Base-by-base conservation (phyloP, 208 protist species). In the Acanthamoeba royreba region DNA sequence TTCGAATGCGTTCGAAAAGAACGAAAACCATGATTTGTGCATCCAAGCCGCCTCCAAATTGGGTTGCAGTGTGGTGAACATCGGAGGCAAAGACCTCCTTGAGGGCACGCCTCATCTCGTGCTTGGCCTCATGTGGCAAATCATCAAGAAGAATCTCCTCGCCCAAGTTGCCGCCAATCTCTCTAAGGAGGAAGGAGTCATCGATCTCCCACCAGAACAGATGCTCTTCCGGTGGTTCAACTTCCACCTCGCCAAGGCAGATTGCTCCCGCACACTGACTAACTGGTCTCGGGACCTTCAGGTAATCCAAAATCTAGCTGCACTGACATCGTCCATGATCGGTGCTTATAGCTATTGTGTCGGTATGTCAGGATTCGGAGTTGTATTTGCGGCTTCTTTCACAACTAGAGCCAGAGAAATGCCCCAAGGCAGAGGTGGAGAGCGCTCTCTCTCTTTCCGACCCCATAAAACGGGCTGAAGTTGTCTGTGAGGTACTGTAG, bases 151-250 rank as follows among this genome's bases (percentile, higher is more conserved):
- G 40, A 46, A 22, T 38, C 45, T 98, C 0, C 95, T 98, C 1
- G 47, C 93, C 28, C 25, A 87, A 38, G 96, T 98, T 92, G 97
- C 96, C 87, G 66, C 98, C 11, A 95, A 88, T 25, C 63, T 96
- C 96, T 95, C 55, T 28, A 52, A 83, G 72, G 72, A n/a, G 11
- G 72, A 83, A 40, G 72, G 72, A 17, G 17, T 83, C 72, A 35
- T 98, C 8, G 97, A 98, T 69, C 19, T 97, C 5, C 92, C 92
- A 42, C 96, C 96, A 15, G 96, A 98, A 38, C 92, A 97, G 33
- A 97, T 98, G 35, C 94, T 98, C 8, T 81, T 98, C 4, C 93
- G 97, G 55, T 98, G 98, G 98, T 94, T 98, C 85, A 98, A 98
- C 95, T 98, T 96, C 93, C 98, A 98, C 43, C 93, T 98, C 5